phyloP scores from a whole-genome alignment of 2,329 filamentous ascomycete genomes.

The Diplodia mutila region DNA sequence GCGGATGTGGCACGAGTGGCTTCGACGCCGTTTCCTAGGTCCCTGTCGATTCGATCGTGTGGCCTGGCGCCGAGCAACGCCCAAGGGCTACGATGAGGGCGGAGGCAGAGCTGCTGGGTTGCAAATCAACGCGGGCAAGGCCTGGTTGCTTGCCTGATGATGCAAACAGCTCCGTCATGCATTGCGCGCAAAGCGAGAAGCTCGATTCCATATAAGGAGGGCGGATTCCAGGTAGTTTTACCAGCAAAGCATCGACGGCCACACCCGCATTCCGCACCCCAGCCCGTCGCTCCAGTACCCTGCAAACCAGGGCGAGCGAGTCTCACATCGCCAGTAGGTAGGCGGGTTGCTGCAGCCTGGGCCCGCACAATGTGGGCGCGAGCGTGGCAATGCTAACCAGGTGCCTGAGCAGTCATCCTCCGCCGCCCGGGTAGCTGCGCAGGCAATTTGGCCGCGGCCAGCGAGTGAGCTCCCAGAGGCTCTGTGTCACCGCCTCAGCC shows the following conservation, averaged over 20 bases:
- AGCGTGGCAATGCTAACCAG: conserved; percentile 15
- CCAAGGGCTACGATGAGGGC: neutral
- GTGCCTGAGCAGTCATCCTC: conserved; percentile 11
- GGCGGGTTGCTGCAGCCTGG: neutral
- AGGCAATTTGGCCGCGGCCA: neutral
- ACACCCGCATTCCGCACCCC: conserved; percentile 17
- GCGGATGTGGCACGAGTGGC: conserved; percentile 2
- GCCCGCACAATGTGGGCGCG: no score
- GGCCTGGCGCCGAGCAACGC: conserved; percentile 3
- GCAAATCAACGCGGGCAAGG: conserved; percentile 3
- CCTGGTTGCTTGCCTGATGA: conserved; percentile 14
- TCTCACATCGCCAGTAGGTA: neutral
- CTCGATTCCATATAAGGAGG: conserved; percentile 7
- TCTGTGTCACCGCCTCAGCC: conserved; percentile 11
- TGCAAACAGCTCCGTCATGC: conserved; percentile 21
- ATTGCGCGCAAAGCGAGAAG: conserved; percentile 1
- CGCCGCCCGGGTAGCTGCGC: conserved; percentile 3
- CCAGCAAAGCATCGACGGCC: conserved; percentile 1
- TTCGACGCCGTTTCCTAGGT: neutral
- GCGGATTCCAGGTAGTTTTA: neutral
- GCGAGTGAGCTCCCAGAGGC: neutral
- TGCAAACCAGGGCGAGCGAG: conserved; percentile 5
- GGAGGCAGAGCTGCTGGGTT: neutral
- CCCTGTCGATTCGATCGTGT: conserved; percentile 6
- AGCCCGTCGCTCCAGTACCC: conserved; percentile 6